Percentiles rank a stretch among this genome's conserved stretches.
These are phyloP conservation scores for Linnemannia schmuckeri DNA, from an alignment of 192 early-diverging fungal genomes.

Conservation along the genomic window DNA sequence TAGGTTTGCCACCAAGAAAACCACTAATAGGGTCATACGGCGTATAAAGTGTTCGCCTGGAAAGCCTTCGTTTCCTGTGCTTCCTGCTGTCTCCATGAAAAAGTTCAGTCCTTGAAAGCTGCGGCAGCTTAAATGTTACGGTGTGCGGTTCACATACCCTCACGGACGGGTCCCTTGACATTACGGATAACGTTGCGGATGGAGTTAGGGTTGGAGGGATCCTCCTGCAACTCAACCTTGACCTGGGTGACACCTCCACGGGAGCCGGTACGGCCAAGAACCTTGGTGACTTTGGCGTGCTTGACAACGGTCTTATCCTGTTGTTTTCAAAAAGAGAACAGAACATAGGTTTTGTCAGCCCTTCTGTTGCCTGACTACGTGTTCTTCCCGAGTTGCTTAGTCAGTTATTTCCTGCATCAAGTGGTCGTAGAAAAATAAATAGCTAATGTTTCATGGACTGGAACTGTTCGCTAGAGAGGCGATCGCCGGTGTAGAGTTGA, in stretches of 20 bases:
- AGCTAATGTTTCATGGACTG: not conserved
- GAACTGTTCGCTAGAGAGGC: not conserved
- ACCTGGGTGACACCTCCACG: slow-evolving; percentile 99
- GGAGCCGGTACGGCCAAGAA: slow-evolving; percentile 99
- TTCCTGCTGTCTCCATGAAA: too few relatives aligned
- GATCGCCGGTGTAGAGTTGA: not conserved
- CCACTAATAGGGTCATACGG: too few relatives aligned
- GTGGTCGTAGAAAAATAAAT: not conserved
- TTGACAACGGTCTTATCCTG: slow-evolving; percentile 73
- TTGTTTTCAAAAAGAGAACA: not conserved
- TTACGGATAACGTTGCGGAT: slow-evolving; percentile 98
- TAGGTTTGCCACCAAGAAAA: too few relatives aligned
- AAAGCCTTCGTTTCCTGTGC: too few relatives aligned
- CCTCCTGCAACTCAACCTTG: slow-evolving; percentile 99
- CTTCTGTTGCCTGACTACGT: not conserved
- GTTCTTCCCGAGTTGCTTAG: not conserved
- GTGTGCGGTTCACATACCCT: slow-evolving; percentile 57
- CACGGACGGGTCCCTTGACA: slow-evolving; percentile 99
- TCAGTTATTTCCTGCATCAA: not conserved
- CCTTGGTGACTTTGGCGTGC: slow-evolving; percentile 95
- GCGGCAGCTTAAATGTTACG: too few relatives aligned
- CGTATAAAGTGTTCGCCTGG: too few relatives aligned
- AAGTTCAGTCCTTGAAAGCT: too few relatives aligned
- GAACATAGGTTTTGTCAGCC: not conserved
- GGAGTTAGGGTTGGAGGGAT: slow-evolving; percentile 69